Evolutionary conservation across 1,284 basidiomycete genomes (phyloP), one percentile per base, ranked within the genome.

Genomic region (Trichosporon coremiiforme): DNA sequence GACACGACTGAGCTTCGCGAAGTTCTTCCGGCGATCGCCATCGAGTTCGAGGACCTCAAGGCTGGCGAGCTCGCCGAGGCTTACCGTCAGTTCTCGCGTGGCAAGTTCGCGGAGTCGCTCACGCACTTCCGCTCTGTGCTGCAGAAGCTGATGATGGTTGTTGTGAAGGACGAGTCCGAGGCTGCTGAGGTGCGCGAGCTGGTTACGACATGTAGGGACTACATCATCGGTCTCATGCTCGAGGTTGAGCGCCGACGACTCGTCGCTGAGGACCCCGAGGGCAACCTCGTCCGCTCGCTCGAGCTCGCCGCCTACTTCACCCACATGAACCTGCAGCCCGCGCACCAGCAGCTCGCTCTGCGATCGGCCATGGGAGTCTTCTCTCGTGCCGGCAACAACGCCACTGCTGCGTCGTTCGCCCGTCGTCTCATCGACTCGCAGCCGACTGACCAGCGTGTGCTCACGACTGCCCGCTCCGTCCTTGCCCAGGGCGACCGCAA

Each of bases 281-380:
- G 29, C 29, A 93, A 95, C 77, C 84, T 91, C 65, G 88, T 88
- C 71, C 89, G 96, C 68, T 91, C 90, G 78, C 88, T 99, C 71
- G 97, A 99, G 82, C 88, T 99, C 12, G 96, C 96, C 0, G 95
- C 95, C 0, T 97, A 98, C 85, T 98, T 99, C 84, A 95, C 96
- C 4, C 94, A 97, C 78, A 95, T 94, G 82, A 87, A 91, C 76
- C 85, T 98, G 73, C 93, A 95, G 84, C 88, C 93, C 4, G 87
- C 90, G 12, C 96, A 99, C 81, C 84, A 93, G 83, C 92, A 95
- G 80, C 91, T 99, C 75, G 95, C 97, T 0, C 85, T 99, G 68
- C 90, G 97, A 65, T 95, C 91, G 74, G 97, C 97, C 0, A 97
- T 98, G 82, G 88, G 88, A 70, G 90, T 90, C 22, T 98, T 97